phyloP scores from a whole-genome alignment of 192 early-diverging fungal species.

The Cetraspora pellucida region DNA sequence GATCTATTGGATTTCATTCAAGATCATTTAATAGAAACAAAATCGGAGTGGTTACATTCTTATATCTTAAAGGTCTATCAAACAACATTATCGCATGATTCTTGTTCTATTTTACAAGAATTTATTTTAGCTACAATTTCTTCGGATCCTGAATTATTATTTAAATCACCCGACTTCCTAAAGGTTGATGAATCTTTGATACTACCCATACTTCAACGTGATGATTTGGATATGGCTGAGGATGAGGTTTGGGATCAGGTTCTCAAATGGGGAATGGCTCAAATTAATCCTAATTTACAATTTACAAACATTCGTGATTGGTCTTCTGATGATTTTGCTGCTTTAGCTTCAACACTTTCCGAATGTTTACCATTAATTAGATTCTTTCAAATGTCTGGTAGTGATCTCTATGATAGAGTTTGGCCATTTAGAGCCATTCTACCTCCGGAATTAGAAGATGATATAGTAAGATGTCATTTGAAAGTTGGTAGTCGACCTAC shows the following conservation, averaged over 20 bases:
- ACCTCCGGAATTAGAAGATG: neutral
- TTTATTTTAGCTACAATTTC: constrained; percentile 15
- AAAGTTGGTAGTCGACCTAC: constrained; percentile 7
- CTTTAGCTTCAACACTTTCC: neutral
- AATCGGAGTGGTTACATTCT: neutral
- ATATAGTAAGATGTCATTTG: constrained; percentile 14
- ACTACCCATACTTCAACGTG: constrained; percentile 4
- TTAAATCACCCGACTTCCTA: constrained; percentile 15
- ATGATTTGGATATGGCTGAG: constrained; percentile 30
- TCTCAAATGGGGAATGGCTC: constrained; percentile 29
- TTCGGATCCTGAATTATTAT: constrained; percentile 22
- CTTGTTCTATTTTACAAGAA: constrained; percentile 1
- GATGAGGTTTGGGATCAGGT: constrained; percentile 28
- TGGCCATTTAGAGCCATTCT: constrained; percentile 22
- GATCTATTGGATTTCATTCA: constrained; percentile 27
- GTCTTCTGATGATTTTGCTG: neutral
- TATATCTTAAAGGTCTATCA: neutral
- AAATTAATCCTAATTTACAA: neutral
- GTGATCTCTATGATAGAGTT: constrained; percentile 28
- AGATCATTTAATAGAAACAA: constrained; percentile 21
- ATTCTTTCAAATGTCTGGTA: constrained; percentile 3
- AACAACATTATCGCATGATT: neutral
- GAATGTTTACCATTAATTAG: constrained; percentile 6
- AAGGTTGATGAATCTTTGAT: constrained; percentile 20
- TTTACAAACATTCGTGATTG: neutral